phyloP scores from a whole-genome alignment of 768 basidiomycete genomes.

The Gautieria morchelliformis region DNA sequence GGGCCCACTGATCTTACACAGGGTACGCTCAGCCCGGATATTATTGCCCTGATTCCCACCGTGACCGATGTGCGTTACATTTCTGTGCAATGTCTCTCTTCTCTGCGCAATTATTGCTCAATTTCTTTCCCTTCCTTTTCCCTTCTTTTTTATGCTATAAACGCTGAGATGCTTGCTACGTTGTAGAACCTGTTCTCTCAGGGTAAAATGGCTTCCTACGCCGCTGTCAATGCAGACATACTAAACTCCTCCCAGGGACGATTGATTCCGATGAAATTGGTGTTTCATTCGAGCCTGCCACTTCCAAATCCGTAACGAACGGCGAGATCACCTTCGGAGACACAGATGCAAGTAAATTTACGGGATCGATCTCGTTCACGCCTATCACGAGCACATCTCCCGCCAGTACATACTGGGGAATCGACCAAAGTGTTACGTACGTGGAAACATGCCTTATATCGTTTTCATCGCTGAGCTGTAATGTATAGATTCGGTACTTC shows the following conservation, averaged over 20 bases:
- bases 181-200: no score
- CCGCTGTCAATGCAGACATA: background rate
- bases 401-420: conserved; percentile 47
- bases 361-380: conserved; percentile 18
- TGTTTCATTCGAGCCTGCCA: conserved; percentile 41
- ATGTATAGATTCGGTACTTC: conserved; percentile 28
- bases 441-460: background rate
- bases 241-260: background rate
- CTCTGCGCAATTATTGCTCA: no score
- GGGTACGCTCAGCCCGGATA: no score
- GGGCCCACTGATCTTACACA: no score
- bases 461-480: background rate
- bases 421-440: conserved; percentile 39
- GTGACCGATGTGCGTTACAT: no score
- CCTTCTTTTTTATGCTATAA: no score
- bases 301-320: conserved; percentile 20
- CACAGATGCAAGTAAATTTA: conserved; percentile 18
- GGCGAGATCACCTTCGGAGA: conserved; percentile 49
- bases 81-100: no score
- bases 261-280: background rate
- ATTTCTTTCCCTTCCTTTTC: no score
- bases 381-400: conserved; percentile 37
- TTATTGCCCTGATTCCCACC: no score
- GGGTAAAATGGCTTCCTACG: background rate
- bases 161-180: no score